Evolutionary conservation across 108 stramenopile species (phyloP), one percentile per base, ranked within the genome.

Genomic region (Heterococcus sp.): DNA sequence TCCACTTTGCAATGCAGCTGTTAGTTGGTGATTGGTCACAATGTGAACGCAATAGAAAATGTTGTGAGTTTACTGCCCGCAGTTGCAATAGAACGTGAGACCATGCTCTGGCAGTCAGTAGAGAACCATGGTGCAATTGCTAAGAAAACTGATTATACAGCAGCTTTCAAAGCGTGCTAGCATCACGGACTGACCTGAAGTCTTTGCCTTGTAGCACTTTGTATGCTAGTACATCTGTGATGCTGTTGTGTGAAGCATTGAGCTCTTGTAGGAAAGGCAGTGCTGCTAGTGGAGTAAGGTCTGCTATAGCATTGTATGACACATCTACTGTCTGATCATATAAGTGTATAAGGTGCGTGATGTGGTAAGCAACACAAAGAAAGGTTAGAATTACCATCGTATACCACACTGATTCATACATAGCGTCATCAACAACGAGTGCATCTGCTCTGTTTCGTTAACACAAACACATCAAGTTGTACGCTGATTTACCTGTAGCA

Each of bases 261-360:
- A 79, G 69, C 32, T 79, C 71, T 35, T 79, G 78, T 31, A 79
- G 38, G 78, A 79, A 79, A 38, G 78, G 78, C 34, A 79, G 72
- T 65, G 71, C 64, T 21, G 78, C 71, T 31, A 79, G 72, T n/a
- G 78, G 46, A 64, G 30, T 79, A 34, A 34, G 28, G 76, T 35
- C 33, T 37, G 78, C 71, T 38, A 79, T 79, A 26, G n/a, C 31
- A 38, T 79, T 79, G 37, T 65, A 70, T 36, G 71, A 72, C 33
- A 79, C 64, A 21, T 79, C 78, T 30, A 74, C 78, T 30, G 38
- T 73, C 75, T n/a, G 78, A 5, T n/a, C n/a, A n/a, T n/a, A n/a
- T n/a, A n/a, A n/a, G n/a, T n/a, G n/a, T n/a, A n/a, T n/a, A n/a
- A n/a, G n/a, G n/a, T n/a, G n/a, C n/a, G n/a, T n/a, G n/a, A n/a